A percentile compares a stretch with the other conserved stretches of the same genome.
These are phyloP conservation scores for Parasitella parasitica DNA, from an alignment of 371 early-diverging fungal genomes.

Conservation along the genomic window DNA sequence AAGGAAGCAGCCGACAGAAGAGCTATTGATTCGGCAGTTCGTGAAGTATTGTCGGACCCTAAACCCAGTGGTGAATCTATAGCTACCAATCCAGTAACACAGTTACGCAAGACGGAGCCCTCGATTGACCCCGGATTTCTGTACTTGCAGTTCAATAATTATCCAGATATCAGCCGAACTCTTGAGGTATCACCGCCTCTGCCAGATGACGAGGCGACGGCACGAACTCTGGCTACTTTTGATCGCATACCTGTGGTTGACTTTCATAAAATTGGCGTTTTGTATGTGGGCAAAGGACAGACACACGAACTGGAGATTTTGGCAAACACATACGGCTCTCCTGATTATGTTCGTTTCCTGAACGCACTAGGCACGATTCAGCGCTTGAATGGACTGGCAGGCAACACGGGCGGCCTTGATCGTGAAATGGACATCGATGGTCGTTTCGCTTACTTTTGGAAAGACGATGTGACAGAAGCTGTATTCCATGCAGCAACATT, in stretches of 20 bases:
- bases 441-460: slow-evolving; percentile 77
- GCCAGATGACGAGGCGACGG: slow-evolving; percentile 76
- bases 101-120: slow-evolving; percentile 43
- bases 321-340: slow-evolving; percentile 82
- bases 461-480: slow-evolving; percentile 84
- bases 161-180: slow-evolving; percentile 63
- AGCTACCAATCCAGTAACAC: neutral
- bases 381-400: slow-evolving; percentile 55
- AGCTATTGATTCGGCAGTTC: slow-evolving; percentile 10
- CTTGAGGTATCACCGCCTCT: slow-evolving; percentile 66
- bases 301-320: slow-evolving; percentile 82
- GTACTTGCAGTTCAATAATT: slow-evolving; percentile 65
- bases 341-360: slow-evolving; percentile 80
- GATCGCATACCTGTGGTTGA: slow-evolving; percentile 91
- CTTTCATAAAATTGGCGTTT: slow-evolving; percentile 93
- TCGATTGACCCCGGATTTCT: slow-evolving; percentile 65
- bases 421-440: slow-evolving; percentile 85
- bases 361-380: slow-evolving; percentile 76
- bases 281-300: slow-evolving; percentile 89
- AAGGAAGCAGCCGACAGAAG: neutral
- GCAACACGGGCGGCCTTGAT: slow-evolving; percentile 89
- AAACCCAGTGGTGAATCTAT: neutral
- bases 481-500: slow-evolving; percentile 92
- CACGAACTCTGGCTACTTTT: slow-evolving; percentile 76
- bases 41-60: slow-evolving; percentile 33